A percentile compares a stretch with the other conserved stretches of the same genome.
phyloP scores from a whole-genome alignment of 2,329 filamentous ascomycete species.

The Verticillium isaacii region DNA sequence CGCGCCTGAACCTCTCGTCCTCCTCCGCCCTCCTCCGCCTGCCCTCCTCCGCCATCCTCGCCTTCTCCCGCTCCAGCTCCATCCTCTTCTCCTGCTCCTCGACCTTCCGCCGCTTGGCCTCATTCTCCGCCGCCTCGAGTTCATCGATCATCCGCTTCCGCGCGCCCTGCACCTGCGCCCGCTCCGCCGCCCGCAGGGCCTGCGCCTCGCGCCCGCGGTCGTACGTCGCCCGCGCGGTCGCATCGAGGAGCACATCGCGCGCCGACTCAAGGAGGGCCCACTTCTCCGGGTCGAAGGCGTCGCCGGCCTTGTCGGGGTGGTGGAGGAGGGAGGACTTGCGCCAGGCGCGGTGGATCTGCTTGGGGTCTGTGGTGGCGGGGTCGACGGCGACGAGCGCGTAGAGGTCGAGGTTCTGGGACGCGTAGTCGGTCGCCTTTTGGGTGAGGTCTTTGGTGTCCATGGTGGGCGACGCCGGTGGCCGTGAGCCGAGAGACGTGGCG shows the following conservation, averaged over 20 bases:
- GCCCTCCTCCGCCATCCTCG: slow-evolving; percentile 25
- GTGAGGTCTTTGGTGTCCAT: slow-evolving; percentile 41
- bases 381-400: slow-evolving; percentile 71
- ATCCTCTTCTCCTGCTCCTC: slow-evolving; percentile 31
- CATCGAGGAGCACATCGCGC: slow-evolving; percentile 75
- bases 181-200: slow-evolving; percentile 63
- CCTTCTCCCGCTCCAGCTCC: slow-evolving; percentile 32
- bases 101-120: slow-evolving; percentile 55
- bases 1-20: slow-evolving; percentile 33
- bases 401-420: slow-evolving; percentile 63
- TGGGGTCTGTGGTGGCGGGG: slow-evolving; percentile 52
- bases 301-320: slow-evolving; percentile 87
- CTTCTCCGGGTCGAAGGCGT: slow-evolving; percentile 68
- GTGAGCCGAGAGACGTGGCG: no score
- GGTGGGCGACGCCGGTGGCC: not conserved
- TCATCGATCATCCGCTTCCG: slow-evolving; percentile 79
- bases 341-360: slow-evolving; percentile 81
- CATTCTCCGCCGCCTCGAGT: slow-evolving; percentile 71
- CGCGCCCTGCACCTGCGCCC: slow-evolving; percentile 68
- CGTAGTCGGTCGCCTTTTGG: slow-evolving; percentile 52
- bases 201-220: slow-evolving; percentile 70
- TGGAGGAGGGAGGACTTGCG: slow-evolving; percentile 81
- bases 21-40: slow-evolving; percentile 31
- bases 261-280: slow-evolving; percentile 85
- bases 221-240: slow-evolving; percentile 68